These are phyloP conservation scores for Wickerhamomyces hampshirensis DNA, from an alignment of 805 yeast genomes.

Conservation along the genomic window DNA sequence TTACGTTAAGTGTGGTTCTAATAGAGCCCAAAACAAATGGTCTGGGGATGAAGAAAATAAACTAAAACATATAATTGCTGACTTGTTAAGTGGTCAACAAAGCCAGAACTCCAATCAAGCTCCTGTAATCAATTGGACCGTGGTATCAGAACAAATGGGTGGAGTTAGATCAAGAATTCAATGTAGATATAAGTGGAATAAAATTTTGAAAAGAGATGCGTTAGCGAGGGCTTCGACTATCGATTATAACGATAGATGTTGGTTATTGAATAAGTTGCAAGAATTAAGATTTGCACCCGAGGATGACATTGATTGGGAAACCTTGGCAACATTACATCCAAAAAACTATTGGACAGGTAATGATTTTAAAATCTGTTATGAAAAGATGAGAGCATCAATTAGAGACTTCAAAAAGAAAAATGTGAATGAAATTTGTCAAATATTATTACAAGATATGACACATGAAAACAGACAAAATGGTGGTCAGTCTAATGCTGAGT, in stretches of 20 bases:
- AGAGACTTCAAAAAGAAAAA: constrained; percentile 42
- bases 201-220: constrained; percentile 60
- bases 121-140: constrained; percentile 79
- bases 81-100: constrained; percentile 33
- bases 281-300: constrained; percentile 38
- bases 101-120: background rate
- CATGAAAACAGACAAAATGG: constrained; percentile 16
- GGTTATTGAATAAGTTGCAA: constrained; percentile 44
- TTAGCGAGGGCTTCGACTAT: constrained; percentile 38
- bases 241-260: constrained; percentile 41
- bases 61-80: constrained; percentile 50
- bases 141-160: constrained; percentile 84
- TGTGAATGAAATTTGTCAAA: constrained; percentile 29
- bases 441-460: constrained; percentile 19
- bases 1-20: constrained; percentile 85
- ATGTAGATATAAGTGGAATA: constrained; percentile 94
- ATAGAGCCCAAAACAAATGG: constrained; percentile 80
- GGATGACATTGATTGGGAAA: constrained; percentile 50
- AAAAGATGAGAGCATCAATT: constrained; percentile 48
- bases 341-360: constrained; percentile 48
- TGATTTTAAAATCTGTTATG: constrained; percentile 60
- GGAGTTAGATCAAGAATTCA: constrained; percentile 89
- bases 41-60: constrained; percentile 61
- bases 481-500: constrained; percentile 9
- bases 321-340: constrained; percentile 42